Base-by-base conservation (phyloP, 192 early-diverging fungal species). In the Ambispora gerdemannii region DNA sequence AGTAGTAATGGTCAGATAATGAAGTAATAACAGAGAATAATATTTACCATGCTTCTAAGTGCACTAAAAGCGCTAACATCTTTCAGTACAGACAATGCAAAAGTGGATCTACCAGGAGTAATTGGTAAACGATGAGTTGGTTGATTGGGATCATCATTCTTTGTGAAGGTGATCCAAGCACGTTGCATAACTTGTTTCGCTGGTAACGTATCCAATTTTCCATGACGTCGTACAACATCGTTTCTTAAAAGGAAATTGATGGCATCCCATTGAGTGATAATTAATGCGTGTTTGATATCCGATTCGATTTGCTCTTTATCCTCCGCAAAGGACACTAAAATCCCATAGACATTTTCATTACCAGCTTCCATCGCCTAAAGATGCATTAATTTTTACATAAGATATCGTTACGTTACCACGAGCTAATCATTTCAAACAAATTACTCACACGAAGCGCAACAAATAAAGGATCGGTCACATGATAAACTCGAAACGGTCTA, bases 61-160 rank as follows among this genome's bases (percentile, higher is more conserved):
- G 17, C 59, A 6, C 27, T n/a, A 3, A 61, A 33, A 61, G 59
- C 59, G 6, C 24, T 61, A 4, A 61, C 28, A 30, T 33, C 30
- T 15, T 61, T 28, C 6, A 30, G 4, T 7, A 61, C 31, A 4
- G 30, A 33, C 6, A 61, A 34, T 15, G n/a, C 59, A 24, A 61
- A 61, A 11, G 59, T 15, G 10, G 59, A 33, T 30, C 20, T 28
- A 7, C 3, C 59, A 6, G 27, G 59, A 33, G 59, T 6, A 6
- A 61, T 25, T 24, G 59, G 59, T 20, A 53, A 53, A n/a, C 53
- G 10, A 55, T 20, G 25, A 17, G 25, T 7, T 28, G 30, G 30
- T 34, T 61, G 59, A 34, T 61, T 61, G 3, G 59, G 59, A 31
- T 61, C 59, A 61, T 61, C 59, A 15, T 61, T 61, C 25, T 61